phyloP scores from a whole-genome alignment of 768 basidiomycete species.

The Termitomyces titanicus region DNA sequence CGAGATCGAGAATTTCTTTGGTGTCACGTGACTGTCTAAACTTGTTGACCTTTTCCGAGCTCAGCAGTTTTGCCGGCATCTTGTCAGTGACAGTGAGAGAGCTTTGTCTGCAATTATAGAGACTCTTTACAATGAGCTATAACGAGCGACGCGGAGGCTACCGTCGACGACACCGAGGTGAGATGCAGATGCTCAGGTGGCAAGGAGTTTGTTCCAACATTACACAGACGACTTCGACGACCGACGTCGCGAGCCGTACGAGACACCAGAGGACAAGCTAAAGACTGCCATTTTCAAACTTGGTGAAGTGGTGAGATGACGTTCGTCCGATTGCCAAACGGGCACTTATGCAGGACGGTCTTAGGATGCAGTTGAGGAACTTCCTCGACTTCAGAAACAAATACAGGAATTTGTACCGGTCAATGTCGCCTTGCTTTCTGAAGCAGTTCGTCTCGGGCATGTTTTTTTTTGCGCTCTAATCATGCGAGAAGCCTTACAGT shows the following conservation, averaged over 20 bases:
- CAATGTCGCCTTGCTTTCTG: conserved; percentile 63
- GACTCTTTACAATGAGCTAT: conserved; percentile 45
- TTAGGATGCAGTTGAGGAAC: conserved; percentile 70
- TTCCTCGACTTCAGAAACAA: conserved; percentile 61
- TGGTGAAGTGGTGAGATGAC: conserved; percentile 72
- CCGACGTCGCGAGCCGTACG: conserved; percentile 57
- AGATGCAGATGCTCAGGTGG: conserved; percentile 25
- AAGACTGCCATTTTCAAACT: conserved; percentile 65
- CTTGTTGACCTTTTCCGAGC: too few species aligned
- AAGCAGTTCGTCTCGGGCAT: conserved; percentile 73
- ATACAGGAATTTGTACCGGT: conserved; percentile 57
- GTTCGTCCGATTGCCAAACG: neutral
- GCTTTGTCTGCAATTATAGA: conserved; percentile 14
- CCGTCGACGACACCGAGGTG: conserved; percentile 53
- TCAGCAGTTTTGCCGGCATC: too few species aligned
- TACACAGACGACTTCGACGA: conserved; percentile 65
- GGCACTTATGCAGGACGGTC: conserved; percentile 4
- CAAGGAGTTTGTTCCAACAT: conserved; percentile 16
- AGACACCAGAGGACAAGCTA: conserved; percentile 72
- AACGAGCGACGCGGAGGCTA: conserved; percentile 49
- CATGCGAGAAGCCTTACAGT: neutral
- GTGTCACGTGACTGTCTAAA: neutral
- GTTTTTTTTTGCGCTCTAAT: conserved; percentile 17
- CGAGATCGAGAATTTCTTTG: neutral
- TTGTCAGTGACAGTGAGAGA: neutral